phyloP scores from a whole-genome alignment of 176 grass and related monocot species.

The Carex parvula region DNA sequence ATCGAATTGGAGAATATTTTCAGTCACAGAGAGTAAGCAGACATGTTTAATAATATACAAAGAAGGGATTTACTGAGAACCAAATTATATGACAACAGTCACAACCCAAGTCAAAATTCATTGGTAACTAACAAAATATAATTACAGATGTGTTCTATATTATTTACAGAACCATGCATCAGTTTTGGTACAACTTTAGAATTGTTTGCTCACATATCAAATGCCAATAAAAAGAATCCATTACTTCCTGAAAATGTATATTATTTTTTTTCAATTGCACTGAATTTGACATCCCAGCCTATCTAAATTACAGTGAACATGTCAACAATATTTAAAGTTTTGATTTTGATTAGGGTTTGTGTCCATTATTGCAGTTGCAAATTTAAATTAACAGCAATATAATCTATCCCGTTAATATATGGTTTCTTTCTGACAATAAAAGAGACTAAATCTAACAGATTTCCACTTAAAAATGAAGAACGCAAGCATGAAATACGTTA shows the following conservation, averaged over 20 bases:
- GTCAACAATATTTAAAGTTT: not conserved
- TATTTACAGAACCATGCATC: not conserved
- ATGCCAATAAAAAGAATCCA: not conserved
- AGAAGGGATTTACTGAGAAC: not conserved
- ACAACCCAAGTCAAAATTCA: not conserved
- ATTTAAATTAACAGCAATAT: not conserved
- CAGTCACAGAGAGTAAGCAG: not conserved
- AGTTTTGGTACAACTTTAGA: not conserved
- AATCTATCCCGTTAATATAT: not conserved
- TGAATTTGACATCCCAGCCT: not conserved
- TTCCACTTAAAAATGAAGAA: not conserved
- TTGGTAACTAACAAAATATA: not conserved
- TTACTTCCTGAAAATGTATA: not conserved
- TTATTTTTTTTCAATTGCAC: not conserved
- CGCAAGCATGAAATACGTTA: not conserved
- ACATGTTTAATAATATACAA: not conserved
- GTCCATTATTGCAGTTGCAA: not conserved
- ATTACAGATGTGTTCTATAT: not conserved
- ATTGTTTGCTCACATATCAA: not conserved
- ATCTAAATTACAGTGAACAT: not conserved
- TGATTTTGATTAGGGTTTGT: not conserved
- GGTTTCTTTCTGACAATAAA: not conserved
- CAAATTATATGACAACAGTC: not conserved
- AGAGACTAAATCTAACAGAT: not conserved
- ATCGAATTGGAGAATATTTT: not conserved